phyloP scores from a whole-genome alignment of 495 filamentous ascomycete genomes.

The Chlorociboria aeruginascens region DNA sequence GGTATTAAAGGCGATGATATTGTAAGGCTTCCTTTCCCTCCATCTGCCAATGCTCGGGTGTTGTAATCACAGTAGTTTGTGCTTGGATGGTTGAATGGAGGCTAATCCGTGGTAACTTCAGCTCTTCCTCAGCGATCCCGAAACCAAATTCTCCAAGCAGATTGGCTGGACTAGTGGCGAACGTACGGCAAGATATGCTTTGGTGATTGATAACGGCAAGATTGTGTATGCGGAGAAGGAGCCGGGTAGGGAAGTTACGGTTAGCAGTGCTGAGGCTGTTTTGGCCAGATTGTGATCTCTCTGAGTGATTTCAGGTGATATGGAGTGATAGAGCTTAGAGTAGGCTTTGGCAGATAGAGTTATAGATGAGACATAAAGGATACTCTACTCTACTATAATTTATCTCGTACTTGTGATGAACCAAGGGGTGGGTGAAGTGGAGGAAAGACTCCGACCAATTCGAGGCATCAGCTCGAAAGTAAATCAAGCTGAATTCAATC shows the following conservation, averaged over 20 bases:
- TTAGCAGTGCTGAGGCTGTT: conserved; percentile 64
- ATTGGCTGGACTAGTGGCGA: conserved; percentile 72
- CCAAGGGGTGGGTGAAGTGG: not conserved
- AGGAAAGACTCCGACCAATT: too few relatives aligned
- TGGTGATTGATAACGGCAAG: conserved; percentile 84
- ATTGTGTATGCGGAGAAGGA: conserved; percentile 79
- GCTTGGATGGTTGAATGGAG: not conserved
- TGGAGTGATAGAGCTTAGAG: not conserved
- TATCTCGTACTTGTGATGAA: not conserved
- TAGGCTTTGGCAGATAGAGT: not conserved
- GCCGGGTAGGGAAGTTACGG: conserved; percentile 52
- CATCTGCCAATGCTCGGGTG: not conserved
- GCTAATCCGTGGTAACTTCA: conserved; percentile 22
- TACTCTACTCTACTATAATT: not conserved
- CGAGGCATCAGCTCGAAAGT: too few relatives aligned
- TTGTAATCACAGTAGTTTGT: not conserved
- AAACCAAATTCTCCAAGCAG: conserved; percentile 63
- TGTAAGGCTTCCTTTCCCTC: conserved; percentile 34
- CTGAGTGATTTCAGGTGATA: conserved; percentile 2
- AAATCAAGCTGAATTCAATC: too few relatives aligned
- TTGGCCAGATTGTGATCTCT: conserved; percentile 47
- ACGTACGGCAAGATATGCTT: conserved; percentile 69
- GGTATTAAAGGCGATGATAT: conserved; percentile 66
- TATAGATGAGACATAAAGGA: not conserved
- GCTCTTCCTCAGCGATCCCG: conserved; percentile 80